Conservation (phyloP, 305 asterid species). For the Euphrasia arctica region DNA sequence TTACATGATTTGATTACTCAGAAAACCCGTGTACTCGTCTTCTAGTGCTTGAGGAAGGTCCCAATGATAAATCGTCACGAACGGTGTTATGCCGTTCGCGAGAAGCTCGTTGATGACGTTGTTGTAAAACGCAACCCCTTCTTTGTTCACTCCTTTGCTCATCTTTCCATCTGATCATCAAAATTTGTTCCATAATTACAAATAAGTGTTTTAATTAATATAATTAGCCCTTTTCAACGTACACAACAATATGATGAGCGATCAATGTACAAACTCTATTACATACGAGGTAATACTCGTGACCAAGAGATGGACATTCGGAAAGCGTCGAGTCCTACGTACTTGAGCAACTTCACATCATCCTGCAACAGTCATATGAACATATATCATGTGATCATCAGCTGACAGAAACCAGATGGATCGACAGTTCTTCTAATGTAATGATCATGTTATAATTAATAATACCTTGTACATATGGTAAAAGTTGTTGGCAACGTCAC, state of each 20-base stretch:
- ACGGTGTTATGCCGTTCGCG: constrained; percentile 47
- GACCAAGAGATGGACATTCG: constrained; percentile 62
- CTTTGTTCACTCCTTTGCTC: constrained; percentile 36
- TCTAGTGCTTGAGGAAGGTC: constrained; percentile 60
- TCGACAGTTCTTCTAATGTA: too few species aligned
- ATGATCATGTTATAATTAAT: too few species aligned
- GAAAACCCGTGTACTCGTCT: constrained; percentile 51
- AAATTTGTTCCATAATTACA: too few species aligned
- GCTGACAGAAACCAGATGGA: too few species aligned
- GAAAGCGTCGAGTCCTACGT: constrained; percentile 39
- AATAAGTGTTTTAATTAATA: too few species aligned
- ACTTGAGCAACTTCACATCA: constrained; percentile 43
- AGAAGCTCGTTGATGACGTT: constrained; percentile 39
- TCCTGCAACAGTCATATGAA: constrained; percentile 28
- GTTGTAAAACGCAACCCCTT: constrained; percentile 40
- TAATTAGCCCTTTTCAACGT: too few species aligned
- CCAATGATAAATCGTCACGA: constrained; percentile 60
- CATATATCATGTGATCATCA: too few species aligned
- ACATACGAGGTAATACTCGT: constrained; percentile 43
- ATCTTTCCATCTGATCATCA: constrained; percentile 35
- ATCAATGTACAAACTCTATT: neutral
- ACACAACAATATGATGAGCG: too few species aligned
- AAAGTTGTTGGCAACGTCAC: constrained; percentile 43
- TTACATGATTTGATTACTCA: constrained; percentile 12
- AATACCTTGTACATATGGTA: constrained; percentile 44